Evolutionary conservation across 495 filamentous ascomycete genomes (phyloP).

Genomic region (Neurospora sp.): DNA sequence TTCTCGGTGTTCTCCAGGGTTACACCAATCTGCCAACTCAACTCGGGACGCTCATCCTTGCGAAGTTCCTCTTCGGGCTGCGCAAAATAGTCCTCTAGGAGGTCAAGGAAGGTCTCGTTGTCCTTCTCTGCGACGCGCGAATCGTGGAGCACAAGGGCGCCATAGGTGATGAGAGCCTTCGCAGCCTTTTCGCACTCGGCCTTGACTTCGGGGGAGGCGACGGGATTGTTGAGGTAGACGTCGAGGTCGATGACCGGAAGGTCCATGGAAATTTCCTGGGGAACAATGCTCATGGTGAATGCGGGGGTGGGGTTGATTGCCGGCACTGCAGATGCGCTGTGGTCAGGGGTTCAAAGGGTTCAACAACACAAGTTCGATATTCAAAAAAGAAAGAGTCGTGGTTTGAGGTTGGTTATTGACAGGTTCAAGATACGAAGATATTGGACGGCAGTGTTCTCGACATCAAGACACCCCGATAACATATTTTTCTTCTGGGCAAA

Average conservation of each 20-base stretch:
- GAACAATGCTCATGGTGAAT: background rate
- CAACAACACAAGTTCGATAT: background rate
- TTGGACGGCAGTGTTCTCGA: background rate
- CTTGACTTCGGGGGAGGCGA: constrained; percentile 26
- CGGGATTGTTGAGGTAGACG: constrained; percentile 29
- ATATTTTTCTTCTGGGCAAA: background rate
- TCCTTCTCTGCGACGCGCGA: constrained; percentile 39
- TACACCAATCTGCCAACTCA: constrained; percentile 42
- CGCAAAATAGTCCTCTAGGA: constrained; percentile 46
- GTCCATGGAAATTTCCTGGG: constrained; percentile 32
- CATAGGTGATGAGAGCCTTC: constrained; percentile 37
- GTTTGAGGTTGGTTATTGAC: background rate
- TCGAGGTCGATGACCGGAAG: constrained; percentile 45
- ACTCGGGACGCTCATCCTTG: constrained; percentile 38
- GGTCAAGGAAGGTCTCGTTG: constrained; percentile 39
- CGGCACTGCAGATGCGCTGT: background rate
- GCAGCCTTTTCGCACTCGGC: constrained; percentile 36
- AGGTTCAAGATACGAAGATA: background rate
- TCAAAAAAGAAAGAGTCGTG: background rate
- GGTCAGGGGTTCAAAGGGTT: background rate
- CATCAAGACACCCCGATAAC: background rate
- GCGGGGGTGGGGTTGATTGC: constrained; percentile 1
- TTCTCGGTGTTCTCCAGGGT: constrained; percentile 46
- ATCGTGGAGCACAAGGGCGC: constrained; percentile 41
- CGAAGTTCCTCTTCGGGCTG: constrained; percentile 32